These are phyloP conservation scores for Aspergillus ellipticus DNA, from an alignment of 495 filamentous ascomycete genomes.

Conservation along the genomic window DNA sequence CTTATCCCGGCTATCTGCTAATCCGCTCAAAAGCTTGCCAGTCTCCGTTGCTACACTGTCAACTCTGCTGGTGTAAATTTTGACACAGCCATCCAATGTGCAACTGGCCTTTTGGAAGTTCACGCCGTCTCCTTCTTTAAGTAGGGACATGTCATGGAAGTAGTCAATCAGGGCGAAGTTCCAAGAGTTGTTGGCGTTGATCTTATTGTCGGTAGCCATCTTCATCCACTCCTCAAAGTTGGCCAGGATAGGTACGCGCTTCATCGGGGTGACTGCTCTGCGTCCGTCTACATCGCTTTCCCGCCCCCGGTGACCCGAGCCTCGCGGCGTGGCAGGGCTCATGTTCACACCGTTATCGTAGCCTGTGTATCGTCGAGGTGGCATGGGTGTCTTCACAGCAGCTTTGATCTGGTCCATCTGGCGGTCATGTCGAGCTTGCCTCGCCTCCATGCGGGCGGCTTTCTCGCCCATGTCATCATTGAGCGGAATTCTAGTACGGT, in stretches of 20 bases:
- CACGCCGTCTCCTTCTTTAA: conserved; percentile 94
- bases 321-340: conserved; percentile 63
- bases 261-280: conserved; percentile 85
- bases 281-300: conserved; percentile 62
- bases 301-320: conserved; percentile 45
- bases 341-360: conserved; percentile 62
- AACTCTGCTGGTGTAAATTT: conserved; percentile 98
- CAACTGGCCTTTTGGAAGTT: conserved; percentile 99
- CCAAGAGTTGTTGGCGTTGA: conserved; percentile 98
- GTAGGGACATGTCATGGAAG: conserved; percentile 97
- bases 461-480: conserved; percentile 96
- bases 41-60: conserved; percentile 98
- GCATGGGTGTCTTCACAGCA: conserved; percentile 76
- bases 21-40: conserved; percentile 87
- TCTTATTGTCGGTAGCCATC: conserved; percentile 99
- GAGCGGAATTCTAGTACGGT: conserved; percentile 65
- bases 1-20: conserved; percentile 85
- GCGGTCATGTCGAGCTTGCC: conserved; percentile 82
- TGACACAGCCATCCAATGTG: conserved; percentile 96
- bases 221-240: conserved; percentile 99
- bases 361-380: conserved; percentile 59
- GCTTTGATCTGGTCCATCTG: conserved; percentile 90
- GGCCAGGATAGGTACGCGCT: conserved; percentile 89
- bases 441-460: conserved; percentile 78
- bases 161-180: conserved; percentile 99